These are phyloP conservation scores for Suillus lakei DNA, from an alignment of 768 basidiomycete species.

Conservation along the genomic window DNA sequence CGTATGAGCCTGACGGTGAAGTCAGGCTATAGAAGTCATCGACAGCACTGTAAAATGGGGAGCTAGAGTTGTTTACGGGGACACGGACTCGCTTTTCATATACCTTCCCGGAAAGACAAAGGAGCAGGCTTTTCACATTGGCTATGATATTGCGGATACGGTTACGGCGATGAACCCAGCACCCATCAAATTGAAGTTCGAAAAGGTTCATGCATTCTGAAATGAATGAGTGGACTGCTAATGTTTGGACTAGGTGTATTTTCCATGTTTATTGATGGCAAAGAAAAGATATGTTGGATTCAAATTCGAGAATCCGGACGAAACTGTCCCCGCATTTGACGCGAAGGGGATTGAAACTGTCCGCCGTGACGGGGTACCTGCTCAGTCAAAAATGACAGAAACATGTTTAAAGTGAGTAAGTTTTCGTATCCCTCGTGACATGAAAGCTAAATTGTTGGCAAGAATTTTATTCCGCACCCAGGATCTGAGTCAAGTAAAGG, in stretches of 20 bases:
- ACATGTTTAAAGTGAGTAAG: slow-evolving; percentile 76
- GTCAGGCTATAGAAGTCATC: slow-evolving; percentile 82
- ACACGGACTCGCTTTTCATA: slow-evolving; percentile 96
- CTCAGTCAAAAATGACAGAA: slow-evolving; percentile 93
- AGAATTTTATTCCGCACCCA: slow-evolving; percentile 88
- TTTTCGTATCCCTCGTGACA: not conserved
- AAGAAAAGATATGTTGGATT: slow-evolving; percentile 99
- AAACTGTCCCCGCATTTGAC: slow-evolving; percentile 81
- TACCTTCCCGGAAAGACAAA: slow-evolving; percentile 89
- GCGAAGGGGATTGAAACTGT: slow-evolving; percentile 99
- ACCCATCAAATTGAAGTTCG: slow-evolving; percentile 96
- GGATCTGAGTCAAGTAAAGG: slow-evolving; percentile 88
- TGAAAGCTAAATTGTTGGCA: not conserved
- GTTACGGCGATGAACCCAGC: slow-evolving; percentile 87
- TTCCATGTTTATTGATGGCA: slow-evolving; percentile 93
- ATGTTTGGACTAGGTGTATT: slow-evolving; percentile 71
- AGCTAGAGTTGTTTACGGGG: slow-evolving; percentile 93
- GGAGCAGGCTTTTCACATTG: slow-evolving; percentile 92
- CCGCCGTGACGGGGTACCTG: slow-evolving; percentile 87
- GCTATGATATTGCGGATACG: slow-evolving; percentile 88
- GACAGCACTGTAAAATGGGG: slow-evolving; percentile 84
- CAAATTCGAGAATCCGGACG: slow-evolving; percentile 88
- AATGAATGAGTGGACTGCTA: not conserved
- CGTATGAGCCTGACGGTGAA: slow-evolving; percentile 3
- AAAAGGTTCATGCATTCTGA: slow-evolving; percentile 65